Conservation (phyloP, 176 grass and related monocot species). For the Aegilops tauschii region DNA sequence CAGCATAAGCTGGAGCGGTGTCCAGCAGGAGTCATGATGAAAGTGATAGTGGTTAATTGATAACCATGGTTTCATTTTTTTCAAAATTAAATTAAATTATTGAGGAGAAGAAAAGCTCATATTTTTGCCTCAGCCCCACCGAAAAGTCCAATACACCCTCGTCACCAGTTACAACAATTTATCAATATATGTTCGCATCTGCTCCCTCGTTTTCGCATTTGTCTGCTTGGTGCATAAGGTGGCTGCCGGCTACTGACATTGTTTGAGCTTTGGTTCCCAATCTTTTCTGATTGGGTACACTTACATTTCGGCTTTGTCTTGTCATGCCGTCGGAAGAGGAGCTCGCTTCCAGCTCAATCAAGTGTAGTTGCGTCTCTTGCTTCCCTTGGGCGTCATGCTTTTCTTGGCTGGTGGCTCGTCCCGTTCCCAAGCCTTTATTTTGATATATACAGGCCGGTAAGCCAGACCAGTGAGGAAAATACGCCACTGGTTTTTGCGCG, state of each 20-base stretch:
- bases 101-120: not conserved
- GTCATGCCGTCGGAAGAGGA: not conserved
- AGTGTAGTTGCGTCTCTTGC: not conserved
- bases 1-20: slow-evolving; percentile 22
- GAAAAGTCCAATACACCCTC: not conserved
- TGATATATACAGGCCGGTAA: not conserved
- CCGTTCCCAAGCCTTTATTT: not conserved
- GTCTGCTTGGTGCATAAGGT: not conserved
- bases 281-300: not conserved
- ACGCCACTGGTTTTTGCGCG: not conserved
- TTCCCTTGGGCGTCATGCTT: slow-evolving; percentile 6
- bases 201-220: not conserved
- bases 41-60: slow-evolving; percentile 18
- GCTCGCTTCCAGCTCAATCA: slow-evolving; percentile 24
- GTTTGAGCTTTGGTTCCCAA: not conserved
- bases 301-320: not conserved
- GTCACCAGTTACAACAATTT: not conserved
- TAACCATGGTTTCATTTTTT: not conserved
- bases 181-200: not conserved
- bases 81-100: slow-evolving; percentile 12
- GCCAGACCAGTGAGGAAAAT: not conserved
- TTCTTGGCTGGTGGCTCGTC: not conserved
- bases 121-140: not conserved
- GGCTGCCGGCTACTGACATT: not conserved
- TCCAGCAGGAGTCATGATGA: slow-evolving; percentile 12